Evolutionary conservation across 2,329 filamentous ascomycete genomes (phyloP).

Genomic region (Alternaria hordeiaustralica): DNA sequence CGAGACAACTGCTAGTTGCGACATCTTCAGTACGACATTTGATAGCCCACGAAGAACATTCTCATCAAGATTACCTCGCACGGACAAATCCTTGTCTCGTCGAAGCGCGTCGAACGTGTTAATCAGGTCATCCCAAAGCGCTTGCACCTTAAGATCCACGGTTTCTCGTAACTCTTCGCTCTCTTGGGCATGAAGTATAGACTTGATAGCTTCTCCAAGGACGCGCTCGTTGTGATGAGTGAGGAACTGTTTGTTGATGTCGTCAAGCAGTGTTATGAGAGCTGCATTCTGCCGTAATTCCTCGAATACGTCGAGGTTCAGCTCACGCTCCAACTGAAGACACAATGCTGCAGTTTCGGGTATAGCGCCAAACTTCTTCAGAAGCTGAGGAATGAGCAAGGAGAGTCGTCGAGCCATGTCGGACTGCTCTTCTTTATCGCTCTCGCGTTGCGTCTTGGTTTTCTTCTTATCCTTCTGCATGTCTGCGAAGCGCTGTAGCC

Average conservation of each 20-base stretch:
- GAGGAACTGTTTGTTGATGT: constrained; percentile 92
- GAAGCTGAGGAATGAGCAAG: constrained; percentile 77
- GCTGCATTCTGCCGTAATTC: constrained; percentile 86
- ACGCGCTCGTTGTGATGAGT: constrained; percentile 89
- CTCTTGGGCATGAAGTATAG: constrained; percentile 82
- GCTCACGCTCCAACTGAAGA: constrained; percentile 81
- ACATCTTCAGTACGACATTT: constrained; percentile 77
- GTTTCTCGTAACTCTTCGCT: constrained; percentile 89
- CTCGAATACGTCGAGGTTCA: constrained; percentile 87
- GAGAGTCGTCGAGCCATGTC: constrained; percentile 80
- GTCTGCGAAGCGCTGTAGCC: constrained; percentile 71
- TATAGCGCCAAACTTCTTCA: constrained; percentile 93
- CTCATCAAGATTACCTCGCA: constrained; percentile 71
- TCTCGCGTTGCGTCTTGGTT: constrained; percentile 61
- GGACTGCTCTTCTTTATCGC: constrained; percentile 76
- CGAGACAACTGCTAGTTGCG: constrained; percentile 79
- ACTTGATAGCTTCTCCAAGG: constrained; percentile 80
- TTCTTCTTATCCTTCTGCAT: constrained; percentile 64
- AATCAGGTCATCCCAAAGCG: constrained; percentile 84
- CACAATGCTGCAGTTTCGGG: constrained; percentile 86
- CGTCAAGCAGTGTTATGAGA: constrained; percentile 82
- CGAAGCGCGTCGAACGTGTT: constrained; percentile 74
- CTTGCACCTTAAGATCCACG: constrained; percentile 78
- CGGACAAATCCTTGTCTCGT: constrained; percentile 73
- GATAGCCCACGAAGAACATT: constrained; percentile 72